phyloP scores from a whole-genome alignment of 108 stramenopile genomes.

The Stephanodiscus minutulus region DNA sequence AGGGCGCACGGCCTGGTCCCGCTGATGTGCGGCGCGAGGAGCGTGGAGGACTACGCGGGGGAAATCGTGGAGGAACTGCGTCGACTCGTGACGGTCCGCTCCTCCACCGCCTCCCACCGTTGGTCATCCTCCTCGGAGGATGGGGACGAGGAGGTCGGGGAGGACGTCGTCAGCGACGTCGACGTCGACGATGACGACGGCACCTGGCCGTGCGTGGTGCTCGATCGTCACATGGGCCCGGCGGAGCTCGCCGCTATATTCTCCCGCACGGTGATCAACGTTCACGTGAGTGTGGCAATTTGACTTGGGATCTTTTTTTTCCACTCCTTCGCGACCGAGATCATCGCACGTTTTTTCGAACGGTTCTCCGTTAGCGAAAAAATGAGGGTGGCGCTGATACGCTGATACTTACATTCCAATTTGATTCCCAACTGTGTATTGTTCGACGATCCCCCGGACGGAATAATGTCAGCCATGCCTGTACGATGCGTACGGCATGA shows the following conservation, averaged over 20 bases:
- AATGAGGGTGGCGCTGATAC: too few relatives aligned
- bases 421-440: neutral
- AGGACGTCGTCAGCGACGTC: too few relatives aligned
- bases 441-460: neutral
- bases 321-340: too few relatives aligned
- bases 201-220: conserved; percentile 29
- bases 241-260: conserved; percentile 46
- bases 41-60: conserved; percentile 48
- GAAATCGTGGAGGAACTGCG: conserved; percentile 24
- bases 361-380: too few relatives aligned
- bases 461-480: conserved; percentile 28
- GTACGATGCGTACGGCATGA: conserved; percentile 72
- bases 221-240: conserved; percentile 45
- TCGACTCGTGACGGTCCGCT: neutral
- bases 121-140: too few relatives aligned
- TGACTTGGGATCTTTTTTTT: too few relatives aligned
- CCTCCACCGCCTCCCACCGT: too few relatives aligned
- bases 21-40: conserved; percentile 54
- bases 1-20: conserved; percentile 23
- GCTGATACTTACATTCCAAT: neutral
- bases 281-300: conserved; percentile 51
- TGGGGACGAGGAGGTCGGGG: too few relatives aligned
- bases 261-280: conserved; percentile 43
- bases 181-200: neutral
- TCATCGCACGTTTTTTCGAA: too few relatives aligned